Percentiles rank a stretch among this genome's conserved stretches.
Conservation (phyloP, 768 basidiomycete species). For the Auriscalpium orientale region DNA sequence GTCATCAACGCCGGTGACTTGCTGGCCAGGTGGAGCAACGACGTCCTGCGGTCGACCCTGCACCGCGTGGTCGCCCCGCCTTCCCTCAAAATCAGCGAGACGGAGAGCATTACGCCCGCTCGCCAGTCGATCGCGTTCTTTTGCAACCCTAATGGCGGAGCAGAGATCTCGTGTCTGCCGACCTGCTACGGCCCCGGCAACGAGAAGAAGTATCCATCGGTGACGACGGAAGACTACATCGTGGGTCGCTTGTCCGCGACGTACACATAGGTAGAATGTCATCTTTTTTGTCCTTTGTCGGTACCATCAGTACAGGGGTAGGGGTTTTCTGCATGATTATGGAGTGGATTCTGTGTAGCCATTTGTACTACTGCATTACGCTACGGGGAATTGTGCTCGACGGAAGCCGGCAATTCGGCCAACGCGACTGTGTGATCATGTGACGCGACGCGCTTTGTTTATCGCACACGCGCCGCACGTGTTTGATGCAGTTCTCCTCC, state of each 20-base stretch:
- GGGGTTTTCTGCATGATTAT: too few relatives aligned
- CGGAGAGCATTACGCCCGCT: conserved; percentile 49
- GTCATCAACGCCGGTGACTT: conserved; percentile 81
- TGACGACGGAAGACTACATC: conserved; percentile 73
- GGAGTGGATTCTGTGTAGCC: too few relatives aligned
- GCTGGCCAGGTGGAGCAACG: conserved; percentile 78
- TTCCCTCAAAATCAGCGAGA: conserved; percentile 37
- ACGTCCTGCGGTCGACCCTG: conserved; percentile 68
- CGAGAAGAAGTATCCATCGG: conserved; percentile 55
- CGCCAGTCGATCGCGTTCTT: conserved; percentile 85
- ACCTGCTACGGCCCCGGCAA: conserved; percentile 47
- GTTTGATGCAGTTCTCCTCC: not conserved
- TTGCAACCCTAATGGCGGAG: conserved; percentile 71
- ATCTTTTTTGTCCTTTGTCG: too few relatives aligned
- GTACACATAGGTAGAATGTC: conserved; percentile 23
- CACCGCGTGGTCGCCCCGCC: conserved; percentile 78
- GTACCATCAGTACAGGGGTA: too few relatives aligned
- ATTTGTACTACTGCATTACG: too few relatives aligned
- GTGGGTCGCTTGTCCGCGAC: conserved; percentile 60
- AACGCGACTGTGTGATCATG: conserved; percentile 4
- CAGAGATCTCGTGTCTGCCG: conserved; percentile 64
- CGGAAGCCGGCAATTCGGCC: not conserved
- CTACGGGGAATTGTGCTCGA: too few relatives aligned
- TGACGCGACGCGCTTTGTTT: conserved; percentile 16
- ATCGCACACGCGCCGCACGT: not conserved